Evolutionary conservation across 257 asterid species (phyloP).

Genomic region (Prunella vulgaris): DNA sequence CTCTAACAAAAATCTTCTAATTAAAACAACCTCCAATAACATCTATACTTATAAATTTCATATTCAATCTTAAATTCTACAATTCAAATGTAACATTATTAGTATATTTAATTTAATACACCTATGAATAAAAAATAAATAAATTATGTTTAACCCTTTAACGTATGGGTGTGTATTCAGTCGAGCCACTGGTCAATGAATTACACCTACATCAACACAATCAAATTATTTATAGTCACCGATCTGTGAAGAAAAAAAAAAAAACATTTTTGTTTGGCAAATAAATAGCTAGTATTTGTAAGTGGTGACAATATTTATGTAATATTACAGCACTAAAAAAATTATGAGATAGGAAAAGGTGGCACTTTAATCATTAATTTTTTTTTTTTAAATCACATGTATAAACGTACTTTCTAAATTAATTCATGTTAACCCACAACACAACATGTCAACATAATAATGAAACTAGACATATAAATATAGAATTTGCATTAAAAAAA

Average conservation of each 20-base stretch:
- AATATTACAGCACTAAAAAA: neutral
- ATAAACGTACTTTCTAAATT: too few relatives aligned
- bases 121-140: neutral
- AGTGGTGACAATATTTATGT: neutral
- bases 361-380: neutral
- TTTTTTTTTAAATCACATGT: too few relatives aligned
- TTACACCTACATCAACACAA: neutral
- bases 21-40: too few relatives aligned
- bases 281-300: neutral
- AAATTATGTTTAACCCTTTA: neutral
- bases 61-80: too few relatives aligned
- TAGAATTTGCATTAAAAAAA: too few relatives aligned
- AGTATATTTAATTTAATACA: too few relatives aligned
- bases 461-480: too few relatives aligned
- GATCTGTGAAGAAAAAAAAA: neutral
- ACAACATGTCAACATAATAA: too few relatives aligned
- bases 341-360: neutral
- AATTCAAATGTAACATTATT: too few relatives aligned
- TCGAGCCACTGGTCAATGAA: neutral
- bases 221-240: neutral
- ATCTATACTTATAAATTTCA: too few relatives aligned
- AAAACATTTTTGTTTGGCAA: neutral
- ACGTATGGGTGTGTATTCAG: neutral
- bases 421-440: neutral
- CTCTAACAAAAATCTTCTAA: too few relatives aligned